Percentiles rank a stretch among this genome's conserved stretches.
Evolutionary conservation across 2,329 filamentous ascomycete genomes (phyloP).

Genomic region (Penicillium sp.): DNA sequence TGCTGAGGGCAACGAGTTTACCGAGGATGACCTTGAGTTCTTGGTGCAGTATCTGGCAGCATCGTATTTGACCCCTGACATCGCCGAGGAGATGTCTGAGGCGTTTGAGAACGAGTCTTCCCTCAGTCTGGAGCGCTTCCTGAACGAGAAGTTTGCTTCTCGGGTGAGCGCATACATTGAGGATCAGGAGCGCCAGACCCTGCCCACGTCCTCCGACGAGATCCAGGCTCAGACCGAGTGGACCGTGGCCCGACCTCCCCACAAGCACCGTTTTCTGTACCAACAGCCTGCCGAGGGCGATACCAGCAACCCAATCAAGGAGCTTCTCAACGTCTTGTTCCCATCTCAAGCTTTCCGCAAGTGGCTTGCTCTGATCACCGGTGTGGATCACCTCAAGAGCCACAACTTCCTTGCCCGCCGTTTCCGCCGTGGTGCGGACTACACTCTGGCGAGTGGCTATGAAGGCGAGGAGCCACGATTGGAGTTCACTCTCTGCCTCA

Average conservation of each 20-base stretch:
- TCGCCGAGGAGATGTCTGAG: slow-evolving; percentile 76
- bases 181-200: slow-evolving; percentile 58
- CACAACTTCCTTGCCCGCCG: slow-evolving; percentile 79
- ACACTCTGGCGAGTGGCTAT: slow-evolving; percentile 88
- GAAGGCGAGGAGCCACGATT: slow-evolving; percentile 70
- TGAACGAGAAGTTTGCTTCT: slow-evolving; percentile 74
- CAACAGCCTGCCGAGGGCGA: slow-evolving; percentile 55
- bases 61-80: slow-evolving; percentile 88
- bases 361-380: slow-evolving; percentile 84
- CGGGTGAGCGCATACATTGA: slow-evolving; percentile 72
- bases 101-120: slow-evolving; percentile 82
- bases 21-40: slow-evolving; percentile 82
- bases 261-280: slow-evolving; percentile 94
- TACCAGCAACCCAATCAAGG: slow-evolving; percentile 60
- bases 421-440: slow-evolving; percentile 85
- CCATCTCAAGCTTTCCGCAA: slow-evolving; percentile 84
- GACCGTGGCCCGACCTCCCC: slow-evolving; percentile 81
- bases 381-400: slow-evolving; percentile 65
- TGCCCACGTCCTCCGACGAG: slow-evolving; percentile 47
- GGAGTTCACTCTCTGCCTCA: slow-evolving; percentile 85
- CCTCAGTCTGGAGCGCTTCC: slow-evolving; percentile 76
- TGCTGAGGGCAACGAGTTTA: slow-evolving; percentile 59
- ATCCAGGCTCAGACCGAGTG: slow-evolving; percentile 64
- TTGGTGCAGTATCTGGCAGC: slow-evolving; percentile 87
- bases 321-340: slow-evolving; percentile 78